Percentiles rank a stretch among this genome's conserved stretches.
These are phyloP conservation scores for Tulasnella sp. DNA, from an alignment of 768 basidiomycete species.

Conservation along the genomic window DNA sequence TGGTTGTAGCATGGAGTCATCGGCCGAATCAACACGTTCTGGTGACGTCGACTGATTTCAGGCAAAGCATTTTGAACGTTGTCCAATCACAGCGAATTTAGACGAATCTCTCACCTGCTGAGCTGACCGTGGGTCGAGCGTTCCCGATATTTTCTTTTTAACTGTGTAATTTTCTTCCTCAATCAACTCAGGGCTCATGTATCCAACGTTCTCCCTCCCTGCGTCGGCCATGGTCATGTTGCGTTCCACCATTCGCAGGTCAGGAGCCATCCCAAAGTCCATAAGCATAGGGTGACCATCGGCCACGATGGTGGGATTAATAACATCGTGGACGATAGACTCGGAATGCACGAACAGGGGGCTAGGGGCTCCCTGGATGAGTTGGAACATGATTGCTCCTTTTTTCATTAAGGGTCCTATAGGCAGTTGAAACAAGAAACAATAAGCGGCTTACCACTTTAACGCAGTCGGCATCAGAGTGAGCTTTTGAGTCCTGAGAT, in stretches of 20 bases:
- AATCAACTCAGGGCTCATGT: not conserved
- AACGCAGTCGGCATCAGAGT: not conserved
- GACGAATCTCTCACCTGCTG: too few species aligned
- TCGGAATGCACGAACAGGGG: constrained; percentile 29
- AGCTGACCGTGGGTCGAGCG: too few species aligned
- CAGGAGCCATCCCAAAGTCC: not conserved
- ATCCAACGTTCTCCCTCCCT: not conserved
- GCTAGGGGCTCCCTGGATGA: constrained; percentile 23
- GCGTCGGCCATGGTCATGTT: not conserved
- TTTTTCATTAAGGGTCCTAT: not conserved
- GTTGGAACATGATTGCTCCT: not conserved
- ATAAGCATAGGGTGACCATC: not conserved
- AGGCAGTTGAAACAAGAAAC: too few species aligned
- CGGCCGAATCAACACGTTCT: not conserved
- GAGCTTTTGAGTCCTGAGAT: not conserved
- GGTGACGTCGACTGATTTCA: too few species aligned
- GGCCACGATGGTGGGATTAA: not conserved
- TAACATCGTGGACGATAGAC: constrained; percentile 31
- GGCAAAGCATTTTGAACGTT: not conserved
- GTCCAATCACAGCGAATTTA: too few species aligned
- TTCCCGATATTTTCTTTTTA: too few species aligned
- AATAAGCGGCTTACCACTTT: not conserved
- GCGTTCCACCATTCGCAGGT: not conserved
- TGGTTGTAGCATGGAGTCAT: not conserved
- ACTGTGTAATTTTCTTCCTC: not conserved